phyloP scores from a whole-genome alignment of 2,329 filamentous ascomycete genomes.

The Dichotomopilus funicola region DNA sequence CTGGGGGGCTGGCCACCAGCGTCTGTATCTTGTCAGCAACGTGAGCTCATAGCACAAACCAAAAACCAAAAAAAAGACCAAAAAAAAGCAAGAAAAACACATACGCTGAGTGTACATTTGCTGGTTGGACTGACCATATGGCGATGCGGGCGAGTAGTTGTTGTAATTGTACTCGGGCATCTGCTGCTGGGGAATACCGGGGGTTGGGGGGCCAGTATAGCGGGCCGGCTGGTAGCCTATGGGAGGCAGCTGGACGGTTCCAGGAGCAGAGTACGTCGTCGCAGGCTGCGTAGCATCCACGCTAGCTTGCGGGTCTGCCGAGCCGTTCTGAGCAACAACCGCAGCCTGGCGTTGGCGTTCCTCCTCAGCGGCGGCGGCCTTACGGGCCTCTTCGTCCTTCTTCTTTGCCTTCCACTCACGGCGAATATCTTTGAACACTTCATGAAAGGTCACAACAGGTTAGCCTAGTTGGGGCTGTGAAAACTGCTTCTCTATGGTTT shows the following conservation, averaged over 20 bases:
- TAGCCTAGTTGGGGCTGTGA: conserved; percentile 11
- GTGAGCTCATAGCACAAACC: not conserved
- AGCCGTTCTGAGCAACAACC: conserved; percentile 48
- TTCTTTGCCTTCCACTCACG: conserved; percentile 99
- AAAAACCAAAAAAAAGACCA: not conserved
- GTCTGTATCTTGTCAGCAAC: conserved; percentile 19
- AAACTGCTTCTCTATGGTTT: not conserved
- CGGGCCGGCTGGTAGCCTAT: conserved; percentile 65
- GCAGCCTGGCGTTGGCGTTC: conserved; percentile 61
- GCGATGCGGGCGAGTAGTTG: conserved; percentile 52
- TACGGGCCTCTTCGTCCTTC: conserved; percentile 87
- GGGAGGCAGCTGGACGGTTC: conserved; percentile 61
- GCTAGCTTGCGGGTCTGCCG: conserved; percentile 40
- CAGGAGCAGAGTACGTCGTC: conserved; percentile 51
- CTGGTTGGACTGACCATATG: conserved; percentile 50
- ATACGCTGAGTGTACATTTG: conserved; percentile 57
- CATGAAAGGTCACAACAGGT: conserved; percentile 22
- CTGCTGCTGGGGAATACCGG: conserved; percentile 43
- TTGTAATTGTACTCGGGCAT: conserved; percentile 52
- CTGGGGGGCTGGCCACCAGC: conserved; percentile 24
- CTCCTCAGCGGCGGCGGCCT: conserved; percentile 66
- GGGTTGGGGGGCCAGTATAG: conserved; percentile 58
- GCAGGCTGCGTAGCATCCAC: conserved; percentile 47
- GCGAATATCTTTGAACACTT: conserved; percentile 98
- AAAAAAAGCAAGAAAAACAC: conserved; percentile 16